Base-by-base conservation (phyloP, 2,329 filamentous ascomycete species). In the Pyricularia grisea region DNA sequence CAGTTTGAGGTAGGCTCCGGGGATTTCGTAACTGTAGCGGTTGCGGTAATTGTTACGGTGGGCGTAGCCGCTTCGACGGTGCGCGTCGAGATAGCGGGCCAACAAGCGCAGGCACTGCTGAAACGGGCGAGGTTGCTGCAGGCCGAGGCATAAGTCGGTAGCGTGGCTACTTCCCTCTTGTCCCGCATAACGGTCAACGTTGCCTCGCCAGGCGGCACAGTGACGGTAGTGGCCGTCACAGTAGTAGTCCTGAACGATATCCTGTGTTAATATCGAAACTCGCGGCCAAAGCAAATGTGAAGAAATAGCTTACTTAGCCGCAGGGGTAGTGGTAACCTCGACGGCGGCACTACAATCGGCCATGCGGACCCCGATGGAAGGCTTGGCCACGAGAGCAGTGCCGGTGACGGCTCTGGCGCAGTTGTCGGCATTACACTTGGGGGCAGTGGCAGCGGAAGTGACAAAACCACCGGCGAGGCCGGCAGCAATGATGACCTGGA, bases 21-120 rank as follows among this genome's bases (percentile, higher is more conserved):
- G 20, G 60, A 25, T 2, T 6, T 64, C n/a, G 65, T 64, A 30
- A 68, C 36, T 10, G 69, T 70, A 14, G 70, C 65, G 5, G 71
- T 73, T 1, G 14, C 30, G 2, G 68, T 70, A n/a, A 30, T 25
- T 2, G 61, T 64, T 3, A 64, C 61, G 25, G 30, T 28, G 61
- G 61, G 61, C 23, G 61, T 17, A 3, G 61, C 9, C 61, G 61
- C 61, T 25, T 64, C 10, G 61, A 64, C 61, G 25, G 61, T 31
- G 14, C 9, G 27, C 12, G 61, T 28, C 7, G 7, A 12, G 61
- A n/a, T 20, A 12, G 7, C 61, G n/a, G n/a, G 3, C 61, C 27
- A 64, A 25, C 58, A 64, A 3, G 27, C 61, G 61, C 27, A 31
- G 61, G 12, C 27, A 25, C 27, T 31, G 61, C 23, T 17, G 27